Evolutionary conservation across 768 basidiomycete genomes (phyloP), one percentile per base, ranked within the genome.

Genomic region (Hericium coralloides): DNA sequence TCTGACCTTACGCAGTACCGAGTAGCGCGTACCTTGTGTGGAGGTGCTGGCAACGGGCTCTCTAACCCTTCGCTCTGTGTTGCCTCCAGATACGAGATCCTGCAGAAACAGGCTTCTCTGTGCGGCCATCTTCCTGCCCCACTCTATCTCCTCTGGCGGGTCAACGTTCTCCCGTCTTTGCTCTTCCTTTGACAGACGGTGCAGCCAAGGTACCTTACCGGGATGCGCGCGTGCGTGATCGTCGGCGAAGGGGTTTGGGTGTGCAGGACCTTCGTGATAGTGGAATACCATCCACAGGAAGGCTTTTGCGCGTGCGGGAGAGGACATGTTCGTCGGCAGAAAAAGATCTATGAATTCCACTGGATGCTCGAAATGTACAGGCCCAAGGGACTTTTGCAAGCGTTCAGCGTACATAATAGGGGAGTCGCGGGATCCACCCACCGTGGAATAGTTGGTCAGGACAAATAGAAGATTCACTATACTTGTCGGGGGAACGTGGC

Each of bases 391-490:
- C 72, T 75, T 56, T 8, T 58, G 15, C 2, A 25, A 20, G 14
- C 36, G 39, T 8, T 31, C 31, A 55, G 36, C 55, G 38, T 37
- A 8, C n/a, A 51, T 58, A 50, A 45, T 45, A 15, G 5, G 15
- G 43, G n/a, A 15, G 8, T 15, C 9, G 43, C 43, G 18, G 31
- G 36, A 41, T 36, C 56, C 56, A 76, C 81, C 67, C 71, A 92
- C 89, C 31, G 82, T 79, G 49, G 88, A 83, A 63, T 91, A 87
- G 63, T 84, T 87, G 26, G 87, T 80, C 49, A 95, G 77, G 47
- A 92, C 82, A 65, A 95, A 95, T 49, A 95, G 79, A 48, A 93
- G 74, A 67, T 94, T 92, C 55, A 91, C 87, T 18, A 94, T 79
- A 60, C 87, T 92, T 10, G 93, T 94, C 10, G 92, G 84, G 49